Conservation (phyloP, 257 asterid species). For the Thymus mandschuricus region DNA sequence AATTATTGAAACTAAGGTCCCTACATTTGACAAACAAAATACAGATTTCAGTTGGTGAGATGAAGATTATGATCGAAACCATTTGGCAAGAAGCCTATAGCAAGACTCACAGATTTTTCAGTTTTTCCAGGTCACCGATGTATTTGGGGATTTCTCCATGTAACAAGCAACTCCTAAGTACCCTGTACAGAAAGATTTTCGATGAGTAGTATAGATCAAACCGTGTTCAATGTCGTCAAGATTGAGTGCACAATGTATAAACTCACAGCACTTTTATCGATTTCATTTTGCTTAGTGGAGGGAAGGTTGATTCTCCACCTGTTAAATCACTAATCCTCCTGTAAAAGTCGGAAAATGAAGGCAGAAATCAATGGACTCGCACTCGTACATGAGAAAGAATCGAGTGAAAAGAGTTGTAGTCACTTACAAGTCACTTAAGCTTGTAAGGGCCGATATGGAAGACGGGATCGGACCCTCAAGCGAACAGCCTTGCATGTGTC, state of each 20-base stretch:
- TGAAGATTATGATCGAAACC: background rate
- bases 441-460: slow-evolving; percentile 65
- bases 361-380: background rate
- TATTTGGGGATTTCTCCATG: slow-evolving; percentile 65
- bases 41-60: no score
- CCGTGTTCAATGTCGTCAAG: background rate
- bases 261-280: slow-evolving; percentile 69
- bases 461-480: slow-evolving; percentile 90
- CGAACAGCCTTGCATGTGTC: slow-evolving; percentile 94
- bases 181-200: slow-evolving; percentile 33
- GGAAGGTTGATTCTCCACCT: slow-evolving; percentile 64
- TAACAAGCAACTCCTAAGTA: slow-evolving; percentile 61
- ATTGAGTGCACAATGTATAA: background rate
- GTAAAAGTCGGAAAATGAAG: slow-evolving; percentile 32
- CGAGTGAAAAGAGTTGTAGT: background rate
- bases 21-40: slow-evolving; percentile 29
- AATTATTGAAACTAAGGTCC: slow-evolving; percentile 78
- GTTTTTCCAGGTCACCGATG: slow-evolving; percentile 56
- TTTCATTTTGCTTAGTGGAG: slow-evolving; percentile 51
- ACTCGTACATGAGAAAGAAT: background rate
- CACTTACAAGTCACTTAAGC: slow-evolving; percentile 73
- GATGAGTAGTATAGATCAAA: background rate
- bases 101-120: slow-evolving; percentile 66
- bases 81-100: no score
- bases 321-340: slow-evolving; percentile 93